Conservation (phyloP, 2,329 filamentous ascomycete species). For the Seiridium unicorne region DNA sequence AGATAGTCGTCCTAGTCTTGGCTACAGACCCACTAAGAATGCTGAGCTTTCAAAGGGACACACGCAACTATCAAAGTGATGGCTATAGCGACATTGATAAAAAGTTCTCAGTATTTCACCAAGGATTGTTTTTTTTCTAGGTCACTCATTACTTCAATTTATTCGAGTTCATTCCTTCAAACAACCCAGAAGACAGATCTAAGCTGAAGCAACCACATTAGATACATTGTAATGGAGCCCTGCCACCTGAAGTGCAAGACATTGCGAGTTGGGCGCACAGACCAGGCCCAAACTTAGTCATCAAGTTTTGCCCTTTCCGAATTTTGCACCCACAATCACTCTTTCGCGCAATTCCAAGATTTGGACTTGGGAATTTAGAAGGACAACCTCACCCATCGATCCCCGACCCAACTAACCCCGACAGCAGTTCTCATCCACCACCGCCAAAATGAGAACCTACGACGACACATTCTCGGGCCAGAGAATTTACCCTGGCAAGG, state of each 20-base stretch:
- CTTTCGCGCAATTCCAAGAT: slow-evolving; percentile 8
- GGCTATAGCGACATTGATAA: too few species aligned
- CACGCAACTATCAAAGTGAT: too few species aligned
- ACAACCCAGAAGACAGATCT: too few species aligned
- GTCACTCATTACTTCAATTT: too few species aligned
- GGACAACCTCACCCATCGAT: slow-evolving; percentile 6
- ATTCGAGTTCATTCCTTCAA: too few species aligned
- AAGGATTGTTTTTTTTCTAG: too few species aligned
- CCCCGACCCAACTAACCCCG: slow-evolving; percentile 33
- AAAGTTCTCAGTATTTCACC: too few species aligned
- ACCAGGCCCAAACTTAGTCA: neutral
- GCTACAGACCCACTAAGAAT: too few species aligned
- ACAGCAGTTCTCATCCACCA: slow-evolving; percentile 33
- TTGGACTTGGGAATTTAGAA: slow-evolving; percentile 1
- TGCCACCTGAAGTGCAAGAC: neutral
- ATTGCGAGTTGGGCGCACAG: neutral
- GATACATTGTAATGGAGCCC: neutral
- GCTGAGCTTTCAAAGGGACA: too few species aligned
- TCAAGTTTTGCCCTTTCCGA: slow-evolving; percentile 4
- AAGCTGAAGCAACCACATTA: too few species aligned
- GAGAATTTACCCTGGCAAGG: slow-evolving; percentile 68
- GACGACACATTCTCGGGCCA: slow-evolving; percentile 65
- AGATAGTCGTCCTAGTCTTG: too few species aligned
- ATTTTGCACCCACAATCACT: slow-evolving; percentile 2
- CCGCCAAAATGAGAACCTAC: slow-evolving; percentile 63